These are phyloP conservation scores for Lantana camara DNA, from an alignment of 257 asterid species.

Conservation along the genomic window DNA sequence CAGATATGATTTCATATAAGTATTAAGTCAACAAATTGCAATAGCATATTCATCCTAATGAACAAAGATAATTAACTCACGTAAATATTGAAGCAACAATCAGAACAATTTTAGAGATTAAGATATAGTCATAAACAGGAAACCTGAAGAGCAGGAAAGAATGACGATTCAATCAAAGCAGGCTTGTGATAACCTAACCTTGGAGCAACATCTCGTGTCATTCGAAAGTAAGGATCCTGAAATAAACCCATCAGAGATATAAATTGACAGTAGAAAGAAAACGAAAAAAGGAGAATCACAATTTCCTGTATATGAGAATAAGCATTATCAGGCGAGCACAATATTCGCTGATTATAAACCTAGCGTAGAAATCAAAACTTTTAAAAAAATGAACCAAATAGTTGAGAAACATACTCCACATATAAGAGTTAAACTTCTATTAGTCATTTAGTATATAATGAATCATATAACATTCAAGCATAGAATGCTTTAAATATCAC, in stretches of 20 bases:
- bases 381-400: not conserved
- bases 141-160: constrained; percentile 99
- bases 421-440: no score
- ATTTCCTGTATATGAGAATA: not conserved
- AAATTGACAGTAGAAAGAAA: constrained; percentile 1
- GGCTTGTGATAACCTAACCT: constrained; percentile 90
- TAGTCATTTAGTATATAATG: not conserved
- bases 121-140: not conserved
- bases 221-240: constrained; percentile 97
- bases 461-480: not conserved
- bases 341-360: no score
- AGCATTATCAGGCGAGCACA: not conserved
- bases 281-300: not conserved
- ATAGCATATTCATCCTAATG: not conserved
- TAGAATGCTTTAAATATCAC: no score
- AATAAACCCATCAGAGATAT: constrained; percentile 21
- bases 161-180: constrained; percentile 86
- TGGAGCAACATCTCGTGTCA: constrained; percentile 99
- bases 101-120: not conserved
- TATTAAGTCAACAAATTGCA: constrained; percentile 21
- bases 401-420: no score
- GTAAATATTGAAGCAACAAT: constrained; percentile 1
- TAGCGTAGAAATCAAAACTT: no score
- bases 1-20: constrained; percentile 19
- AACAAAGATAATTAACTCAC: not conserved